Percentiles rank a stretch among this genome's conserved stretches.
These are phyloP conservation scores for Epichloe gansuensis DNA, from an alignment of 2,329 filamentous ascomycete species.

Conservation along the genomic window DNA sequence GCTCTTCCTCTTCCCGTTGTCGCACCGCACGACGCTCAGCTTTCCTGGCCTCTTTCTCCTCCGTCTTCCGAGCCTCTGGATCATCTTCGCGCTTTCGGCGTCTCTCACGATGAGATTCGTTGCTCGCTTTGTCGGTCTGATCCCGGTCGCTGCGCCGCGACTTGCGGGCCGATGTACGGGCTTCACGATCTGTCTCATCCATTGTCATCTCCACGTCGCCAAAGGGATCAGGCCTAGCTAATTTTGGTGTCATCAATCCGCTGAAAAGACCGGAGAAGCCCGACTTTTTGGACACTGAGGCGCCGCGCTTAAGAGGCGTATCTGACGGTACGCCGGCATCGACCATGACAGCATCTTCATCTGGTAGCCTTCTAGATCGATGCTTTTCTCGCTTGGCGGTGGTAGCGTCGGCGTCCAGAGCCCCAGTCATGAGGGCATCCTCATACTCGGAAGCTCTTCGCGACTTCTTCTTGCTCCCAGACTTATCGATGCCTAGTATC, in stretches of 20 bases:
- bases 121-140: conserved; percentile 25
- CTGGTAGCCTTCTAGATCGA: conserved; percentile 21
- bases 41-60: conserved; percentile 47
- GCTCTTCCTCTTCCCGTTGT: conserved; percentile 36
- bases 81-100: conserved; percentile 44
- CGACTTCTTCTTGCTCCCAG: conserved; percentile 28
- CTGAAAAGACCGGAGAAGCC: conserved; percentile 51
- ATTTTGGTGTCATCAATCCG: conserved; percentile 37
- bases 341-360: conserved; percentile 29
- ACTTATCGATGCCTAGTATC: conserved; percentile 49
- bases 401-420: conserved; percentile 25
- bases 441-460: conserved; percentile 37
- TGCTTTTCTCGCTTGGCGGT: conserved; percentile 21
- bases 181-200: conserved; percentile 47
- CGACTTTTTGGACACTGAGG: conserved; percentile 35
- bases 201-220: conserved; percentile 35
- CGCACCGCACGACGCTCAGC: conserved; percentile 40
- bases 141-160: conserved; percentile 41
- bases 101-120: conserved; percentile 45
- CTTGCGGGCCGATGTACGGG: conserved; percentile 49
- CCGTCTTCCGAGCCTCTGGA: conserved; percentile 37
- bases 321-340: conserved; percentile 22
- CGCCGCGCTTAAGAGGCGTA: conserved; percentile 21
- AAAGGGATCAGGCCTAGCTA: conserved; percentile 34
- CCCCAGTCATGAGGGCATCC: conserved; percentile 36